These are phyloP conservation scores for Aspergillus nanangensis DNA, from an alignment of 495 filamentous ascomycete genomes.

Conservation along the genomic window DNA sequence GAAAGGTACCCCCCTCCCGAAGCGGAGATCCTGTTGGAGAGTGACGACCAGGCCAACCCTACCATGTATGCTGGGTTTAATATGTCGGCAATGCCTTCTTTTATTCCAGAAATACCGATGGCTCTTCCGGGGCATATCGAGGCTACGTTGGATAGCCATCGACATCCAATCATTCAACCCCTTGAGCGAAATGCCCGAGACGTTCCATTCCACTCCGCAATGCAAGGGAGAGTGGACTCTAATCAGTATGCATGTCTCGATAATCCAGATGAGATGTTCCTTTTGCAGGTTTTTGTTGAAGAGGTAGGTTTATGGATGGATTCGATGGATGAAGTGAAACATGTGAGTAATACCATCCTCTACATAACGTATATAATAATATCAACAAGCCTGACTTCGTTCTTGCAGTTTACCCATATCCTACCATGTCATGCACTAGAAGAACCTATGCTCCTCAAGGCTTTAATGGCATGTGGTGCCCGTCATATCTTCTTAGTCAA, in stretches of 20 bases:
- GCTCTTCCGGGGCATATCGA: too few species aligned
- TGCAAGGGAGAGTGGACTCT: conserved; percentile 9
- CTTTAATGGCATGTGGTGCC: conserved; percentile 84
- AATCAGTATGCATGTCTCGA: conserved; percentile 54
- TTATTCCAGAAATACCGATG: too few species aligned
- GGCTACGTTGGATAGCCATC: not conserved
- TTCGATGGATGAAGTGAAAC: conserved; percentile 78
- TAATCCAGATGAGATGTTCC: conserved; percentile 69
- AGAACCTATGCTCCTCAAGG: conserved; percentile 88
- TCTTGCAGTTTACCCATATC: conserved; percentile 64
- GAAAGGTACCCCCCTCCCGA: conserved; percentile 63
- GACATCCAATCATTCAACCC: not conserved
- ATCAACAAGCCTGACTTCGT: conserved; percentile 12
- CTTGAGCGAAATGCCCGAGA: conserved; percentile 6
- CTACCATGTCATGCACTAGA: conserved; percentile 76
- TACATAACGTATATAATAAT: not conserved
- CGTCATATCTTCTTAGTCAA: conserved; percentile 73
- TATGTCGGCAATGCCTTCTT: conserved; percentile 1
- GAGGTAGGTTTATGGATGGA: conserved; percentile 96
- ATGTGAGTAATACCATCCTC: conserved; percentile 45
- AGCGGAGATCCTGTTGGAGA: conserved; percentile 27
- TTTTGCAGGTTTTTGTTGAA: conserved; percentile 89
- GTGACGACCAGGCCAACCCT: conserved; percentile 7
- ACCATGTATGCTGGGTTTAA: conserved; percentile 19
- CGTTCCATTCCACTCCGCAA: conserved; percentile 26